Percentiles rank a stretch among this genome's conserved stretches.
Conservation (phyloP, 31 red algal species). For the Bonnemaisonia californica region DNA sequence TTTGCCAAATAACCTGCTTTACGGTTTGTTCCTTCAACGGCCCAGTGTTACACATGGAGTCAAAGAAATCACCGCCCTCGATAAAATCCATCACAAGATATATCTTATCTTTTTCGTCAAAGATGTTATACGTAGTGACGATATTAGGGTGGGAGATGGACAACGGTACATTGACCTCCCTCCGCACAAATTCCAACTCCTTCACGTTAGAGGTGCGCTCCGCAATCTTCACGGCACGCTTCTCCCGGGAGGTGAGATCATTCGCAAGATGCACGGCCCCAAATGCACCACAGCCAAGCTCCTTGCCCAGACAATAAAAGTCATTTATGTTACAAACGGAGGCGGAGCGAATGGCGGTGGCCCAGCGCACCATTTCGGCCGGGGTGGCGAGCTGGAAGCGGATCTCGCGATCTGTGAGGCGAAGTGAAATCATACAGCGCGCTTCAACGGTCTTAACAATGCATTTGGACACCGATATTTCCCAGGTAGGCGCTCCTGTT, state of each 20-base stretch:
- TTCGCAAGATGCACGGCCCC: constrained; percentile 73
- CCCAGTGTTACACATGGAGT: constrained; percentile 66
- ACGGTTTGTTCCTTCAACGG: constrained; percentile 67
- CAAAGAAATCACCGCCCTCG: constrained; percentile 88
- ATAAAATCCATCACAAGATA: constrained; percentile 95
- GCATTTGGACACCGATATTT: constrained; percentile 53
- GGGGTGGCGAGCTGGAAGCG: constrained; percentile 40
- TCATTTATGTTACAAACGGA: constrained; percentile 68
- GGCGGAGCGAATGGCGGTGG: constrained; percentile 42
- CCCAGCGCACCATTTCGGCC: constrained; percentile 60
- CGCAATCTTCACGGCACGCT: constrained; percentile 86
- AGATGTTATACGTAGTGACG: constrained; percentile 85
- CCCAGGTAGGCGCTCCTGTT: constrained; percentile 42
- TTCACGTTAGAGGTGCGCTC: constrained; percentile 53
- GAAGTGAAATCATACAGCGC: constrained; percentile 30
- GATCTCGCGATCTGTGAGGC: constrained; percentile 38
- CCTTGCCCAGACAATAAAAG: constrained; percentile 77
- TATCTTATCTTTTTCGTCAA: constrained; percentile 76
- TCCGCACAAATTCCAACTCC: constrained; percentile 63
- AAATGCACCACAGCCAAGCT: constrained; percentile 82
- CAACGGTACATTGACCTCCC: constrained; percentile 83
- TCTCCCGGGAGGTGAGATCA: constrained; percentile 68
- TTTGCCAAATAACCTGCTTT: constrained; percentile 58
- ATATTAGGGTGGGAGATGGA: constrained; percentile 73
- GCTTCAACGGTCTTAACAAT: constrained; percentile 34